Conservation (phyloP, 2,329 filamentous ascomycete genomes). For the Xylaria sp. region DNA sequence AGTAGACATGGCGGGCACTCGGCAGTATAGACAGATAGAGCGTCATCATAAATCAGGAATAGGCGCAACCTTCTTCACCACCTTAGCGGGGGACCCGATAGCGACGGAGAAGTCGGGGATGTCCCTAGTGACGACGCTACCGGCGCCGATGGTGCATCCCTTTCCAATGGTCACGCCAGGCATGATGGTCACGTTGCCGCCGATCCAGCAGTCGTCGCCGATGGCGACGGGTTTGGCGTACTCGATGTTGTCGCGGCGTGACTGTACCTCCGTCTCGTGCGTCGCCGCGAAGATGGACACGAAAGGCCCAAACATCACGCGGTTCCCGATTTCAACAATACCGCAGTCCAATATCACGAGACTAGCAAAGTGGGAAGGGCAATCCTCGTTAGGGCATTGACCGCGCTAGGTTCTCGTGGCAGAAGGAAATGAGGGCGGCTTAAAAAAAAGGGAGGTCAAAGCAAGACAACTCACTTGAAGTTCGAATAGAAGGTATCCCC, state of each 20-base stretch:
- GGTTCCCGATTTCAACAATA: slow-evolving; percentile 73
- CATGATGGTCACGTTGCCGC: slow-evolving; percentile 60
- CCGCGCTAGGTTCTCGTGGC: neutral
- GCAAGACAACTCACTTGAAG: slow-evolving; percentile 56
- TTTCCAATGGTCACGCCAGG: slow-evolving; percentile 64
- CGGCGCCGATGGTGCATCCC: slow-evolving; percentile 61
- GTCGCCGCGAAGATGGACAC: slow-evolving; percentile 76
- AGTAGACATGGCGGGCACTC: neutral
- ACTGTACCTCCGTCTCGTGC: slow-evolving; percentile 72
- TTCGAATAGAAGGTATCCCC: slow-evolving; percentile 73
- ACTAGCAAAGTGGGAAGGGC: slow-evolving; percentile 42
- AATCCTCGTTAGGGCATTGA: neutral
- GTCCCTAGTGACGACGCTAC: slow-evolving; percentile 61
- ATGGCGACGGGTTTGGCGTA: slow-evolving; percentile 59
- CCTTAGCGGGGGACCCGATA: slow-evolving; percentile 59
- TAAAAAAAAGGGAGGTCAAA: slow-evolving; percentile 6
- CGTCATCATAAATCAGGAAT: slow-evolving; percentile 46
- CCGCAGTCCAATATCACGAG: slow-evolving; percentile 78
- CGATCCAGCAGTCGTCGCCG: slow-evolving; percentile 66
- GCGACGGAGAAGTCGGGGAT: slow-evolving; percentile 61
- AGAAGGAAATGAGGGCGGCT: neutral
- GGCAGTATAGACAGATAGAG: neutral
- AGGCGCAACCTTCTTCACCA: slow-evolving; percentile 57
- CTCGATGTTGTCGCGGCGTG: slow-evolving; percentile 58
- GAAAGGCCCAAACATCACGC: slow-evolving; percentile 77